A percentile compares a stretch with the other conserved stretches of the same genome.
These are phyloP conservation scores for Paratinospora sagittata DNA, from an alignment of 164 flowering plant species.

Conservation along the genomic window DNA sequence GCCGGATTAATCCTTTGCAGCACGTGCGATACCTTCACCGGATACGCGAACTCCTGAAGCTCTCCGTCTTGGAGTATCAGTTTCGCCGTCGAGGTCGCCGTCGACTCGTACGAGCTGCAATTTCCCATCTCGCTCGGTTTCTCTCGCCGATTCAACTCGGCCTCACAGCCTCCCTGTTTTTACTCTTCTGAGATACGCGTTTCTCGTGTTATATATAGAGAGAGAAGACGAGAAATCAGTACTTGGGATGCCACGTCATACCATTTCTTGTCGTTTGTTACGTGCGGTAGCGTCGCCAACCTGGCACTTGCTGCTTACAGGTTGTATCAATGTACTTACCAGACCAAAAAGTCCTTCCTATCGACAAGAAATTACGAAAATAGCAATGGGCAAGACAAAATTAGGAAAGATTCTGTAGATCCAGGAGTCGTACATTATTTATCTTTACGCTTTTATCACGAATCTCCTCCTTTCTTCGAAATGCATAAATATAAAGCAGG, in stretches of 20 bases:
- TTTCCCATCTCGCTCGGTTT: constrained; percentile 3
- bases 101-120: constrained; percentile 11
- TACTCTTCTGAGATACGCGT: background rate
- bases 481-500: too few species aligned
- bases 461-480: too few species aligned
- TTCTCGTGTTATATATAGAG: background rate
- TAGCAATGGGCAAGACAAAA: background rate
- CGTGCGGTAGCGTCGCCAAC: constrained; percentile 1
- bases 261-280: background rate
- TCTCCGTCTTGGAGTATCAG: constrained; percentile 62
- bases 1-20: constrained; percentile 48
- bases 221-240: background rate
- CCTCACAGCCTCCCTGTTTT: background rate
- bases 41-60: constrained; percentile 57
- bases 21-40: constrained; percentile 62
- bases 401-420: too few species aligned
- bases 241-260: background rate
- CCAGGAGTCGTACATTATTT: too few species aligned
- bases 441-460: too few species aligned
- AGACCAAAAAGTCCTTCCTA: background rate
- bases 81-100: constrained; percentile 51
- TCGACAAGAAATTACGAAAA: background rate
- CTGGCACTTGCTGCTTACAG: constrained; percentile 10
- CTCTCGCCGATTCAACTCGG: background rate
- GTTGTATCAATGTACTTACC: constrained; percentile 4